Base-by-base conservation (phyloP, 116 monocot species). In the Phalaenopsis hybrid region DNA sequence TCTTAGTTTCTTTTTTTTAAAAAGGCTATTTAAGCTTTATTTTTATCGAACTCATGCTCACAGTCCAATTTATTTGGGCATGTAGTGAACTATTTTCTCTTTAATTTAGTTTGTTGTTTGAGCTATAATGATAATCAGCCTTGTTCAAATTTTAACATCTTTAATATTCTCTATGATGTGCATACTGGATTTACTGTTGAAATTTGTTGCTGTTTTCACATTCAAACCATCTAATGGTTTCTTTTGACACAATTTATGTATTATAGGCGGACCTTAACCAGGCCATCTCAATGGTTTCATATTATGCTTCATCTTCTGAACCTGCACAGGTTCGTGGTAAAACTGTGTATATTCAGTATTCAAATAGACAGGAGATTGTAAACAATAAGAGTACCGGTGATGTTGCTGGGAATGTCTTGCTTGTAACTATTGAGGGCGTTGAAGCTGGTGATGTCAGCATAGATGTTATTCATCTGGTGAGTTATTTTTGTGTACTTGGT, bases 301-400 rank as follows among this genome's bases (percentile, higher is more conserved):
- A 91, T 79, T 91, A 85, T 79, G 88, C 88, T 61, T 88, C 91
- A n/a, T 88, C 91, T 9, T 88, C 91, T 73, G 91, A 91, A 49
- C 88, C 88, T 74, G 91, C 91, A 51, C 86, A 91, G 86, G 86
- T 91, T 79, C 88, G 91, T 81, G 91, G 91, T n/a, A 88, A 91
- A 85, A 91, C 88, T 72, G 91, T 91, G 77, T 91, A 91, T 81
- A 91, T 91, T 21, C 91, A 91, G 77, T 91, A 91, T 50, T 91
- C 91, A 76, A 91, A 91, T 41, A 77, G 88, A 65, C 91, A 91
- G 50, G 91, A 91, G 72, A 91, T 91, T 52, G 85, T 85, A 49
- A 86, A 91, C 78, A 91, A 86, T 79, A 91, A 91, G 86, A 84
- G 82, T 68, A 50, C 86, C 70, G 91, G 91, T 50, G 88, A 86